phyloP scores from a whole-genome alignment of 2,329 filamentous ascomycete species.

The Teratosphaeria gauchensis region DNA sequence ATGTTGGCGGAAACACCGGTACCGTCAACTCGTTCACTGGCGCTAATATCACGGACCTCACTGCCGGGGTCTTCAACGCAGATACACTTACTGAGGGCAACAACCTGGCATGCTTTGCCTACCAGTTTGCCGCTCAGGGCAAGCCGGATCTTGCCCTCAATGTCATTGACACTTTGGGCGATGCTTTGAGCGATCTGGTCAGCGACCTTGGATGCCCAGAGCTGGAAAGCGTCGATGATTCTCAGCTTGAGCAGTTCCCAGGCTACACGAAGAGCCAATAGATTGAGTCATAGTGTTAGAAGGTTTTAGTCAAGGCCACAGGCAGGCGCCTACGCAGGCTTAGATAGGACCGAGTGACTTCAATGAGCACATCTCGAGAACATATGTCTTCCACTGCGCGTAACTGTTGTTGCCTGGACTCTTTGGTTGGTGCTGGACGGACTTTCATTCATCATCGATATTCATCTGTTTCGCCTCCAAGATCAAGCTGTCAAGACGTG shows the following conservation, averaged over 20 bases:
- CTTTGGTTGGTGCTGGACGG: background rate
- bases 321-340: background rate
- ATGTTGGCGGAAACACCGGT: constrained; percentile 24
- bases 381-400: background rate
- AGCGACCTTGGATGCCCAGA: constrained; percentile 18
- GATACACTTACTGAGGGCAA: constrained; percentile 14
- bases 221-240: constrained; percentile 17
- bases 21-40: constrained; percentile 16
- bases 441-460: background rate
- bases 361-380: background rate
- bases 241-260: constrained; percentile 18
- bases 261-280: constrained; percentile 14
- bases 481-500: background rate
- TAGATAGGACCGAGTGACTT: background rate
- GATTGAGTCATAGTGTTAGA: constrained; percentile 3
- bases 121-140: constrained; percentile 27
- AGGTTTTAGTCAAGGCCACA: background rate
- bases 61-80: constrained; percentile 17
- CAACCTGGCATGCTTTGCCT: constrained; percentile 29
- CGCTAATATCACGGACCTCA: constrained; percentile 16
- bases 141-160: constrained; percentile 18
- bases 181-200: constrained; percentile 9
- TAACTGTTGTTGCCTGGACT: background rate
- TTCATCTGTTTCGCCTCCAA: background rate
- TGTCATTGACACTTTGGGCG: constrained; percentile 3